Conservation (phyloP, 148 eudicot species). For the Spergularia marina region DNA sequence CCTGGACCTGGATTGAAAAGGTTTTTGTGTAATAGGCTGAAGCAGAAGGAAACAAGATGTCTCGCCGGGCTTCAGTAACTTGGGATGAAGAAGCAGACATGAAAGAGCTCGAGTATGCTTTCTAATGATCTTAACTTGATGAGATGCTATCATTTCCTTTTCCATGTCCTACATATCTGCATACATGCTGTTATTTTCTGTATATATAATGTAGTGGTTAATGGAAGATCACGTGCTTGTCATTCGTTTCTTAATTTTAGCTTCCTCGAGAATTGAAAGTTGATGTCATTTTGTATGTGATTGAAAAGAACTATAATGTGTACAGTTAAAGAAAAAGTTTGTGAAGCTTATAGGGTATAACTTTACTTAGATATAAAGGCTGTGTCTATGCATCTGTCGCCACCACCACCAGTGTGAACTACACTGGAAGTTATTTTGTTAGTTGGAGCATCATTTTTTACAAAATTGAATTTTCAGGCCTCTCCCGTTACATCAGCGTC, state of each 20-base stretch:
- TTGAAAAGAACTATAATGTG: neutral
- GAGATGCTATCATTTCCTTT: conserved; percentile 15
- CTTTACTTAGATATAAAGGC: neutral
- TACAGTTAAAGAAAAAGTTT: neutral
- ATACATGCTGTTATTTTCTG: neutral
- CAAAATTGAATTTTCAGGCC: conserved; percentile 51
- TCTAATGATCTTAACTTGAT: conserved; percentile 1
- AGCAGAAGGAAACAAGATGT: conserved; percentile 77
- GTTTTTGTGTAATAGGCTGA: conserved; percentile 55
- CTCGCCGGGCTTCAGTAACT: conserved; percentile 78
- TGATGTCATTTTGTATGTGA: neutral
- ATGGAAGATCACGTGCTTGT: neutral
- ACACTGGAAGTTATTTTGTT: neutral
- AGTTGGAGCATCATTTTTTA: conserved; percentile 12
- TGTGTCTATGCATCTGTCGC: neutral
- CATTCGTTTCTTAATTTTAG: neutral
- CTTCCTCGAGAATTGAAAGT: conserved; percentile 1
- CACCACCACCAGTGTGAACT: neutral
- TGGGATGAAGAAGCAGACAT: conserved; percentile 98
- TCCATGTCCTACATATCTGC: neutral
- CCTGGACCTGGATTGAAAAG: neutral
- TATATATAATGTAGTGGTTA: neutral
- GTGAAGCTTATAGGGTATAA: neutral
- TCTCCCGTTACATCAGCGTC: conserved; percentile 93
- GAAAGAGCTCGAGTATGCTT: conserved; percentile 87